Evolutionary conservation across 805 yeast genomes (phyloP).

Genomic region (Wickerhamomyces ciferrii): DNA sequence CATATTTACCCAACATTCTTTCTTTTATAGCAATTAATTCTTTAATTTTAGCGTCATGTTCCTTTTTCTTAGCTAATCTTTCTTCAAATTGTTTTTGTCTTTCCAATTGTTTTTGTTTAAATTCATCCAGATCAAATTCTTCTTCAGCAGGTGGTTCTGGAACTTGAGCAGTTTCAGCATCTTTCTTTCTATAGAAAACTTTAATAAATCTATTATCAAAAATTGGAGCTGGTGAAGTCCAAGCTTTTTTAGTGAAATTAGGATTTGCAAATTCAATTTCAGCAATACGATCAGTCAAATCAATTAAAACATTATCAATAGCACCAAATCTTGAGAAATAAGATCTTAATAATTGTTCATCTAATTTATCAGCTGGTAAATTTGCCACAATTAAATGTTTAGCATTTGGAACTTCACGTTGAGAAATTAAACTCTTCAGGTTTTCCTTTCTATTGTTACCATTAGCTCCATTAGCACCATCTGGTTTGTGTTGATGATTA

Average conservation of each 20-base stretch:
- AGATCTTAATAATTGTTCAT: conserved; percentile 24
- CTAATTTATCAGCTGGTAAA: conserved; percentile 36
- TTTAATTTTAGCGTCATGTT: conserved; percentile 25
- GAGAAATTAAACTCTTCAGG: conserved; percentile 3
- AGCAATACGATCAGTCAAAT: conserved; percentile 24
- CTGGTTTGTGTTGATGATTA: background rate
- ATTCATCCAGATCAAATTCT: conserved; percentile 30
- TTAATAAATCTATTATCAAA: conserved; percentile 45
- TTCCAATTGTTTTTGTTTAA: conserved; percentile 29
- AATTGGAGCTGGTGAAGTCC: conserved; percentile 36
- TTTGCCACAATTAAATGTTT: conserved; percentile 32
- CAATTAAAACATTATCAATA: conserved; percentile 24
- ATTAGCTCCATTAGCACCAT: background rate
- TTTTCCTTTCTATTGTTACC: conserved; percentile 4
- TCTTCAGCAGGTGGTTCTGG: conserved; percentile 1
- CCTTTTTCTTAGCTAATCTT: conserved; percentile 28
- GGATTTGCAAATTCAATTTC: conserved; percentile 32
- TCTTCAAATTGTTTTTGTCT: conserved; percentile 37
- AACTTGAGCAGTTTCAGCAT: background rate
- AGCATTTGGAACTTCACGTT: conserved; percentile 7
- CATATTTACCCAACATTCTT: conserved; percentile 28
- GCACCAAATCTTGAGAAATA: conserved; percentile 39
- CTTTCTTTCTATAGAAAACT: conserved; percentile 32
- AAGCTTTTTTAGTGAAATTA: conserved; percentile 36
- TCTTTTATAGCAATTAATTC: conserved; percentile 28